Base-by-base conservation (phyloP, 306 rosid genomes). In the Gleditsia sinensis region DNA sequence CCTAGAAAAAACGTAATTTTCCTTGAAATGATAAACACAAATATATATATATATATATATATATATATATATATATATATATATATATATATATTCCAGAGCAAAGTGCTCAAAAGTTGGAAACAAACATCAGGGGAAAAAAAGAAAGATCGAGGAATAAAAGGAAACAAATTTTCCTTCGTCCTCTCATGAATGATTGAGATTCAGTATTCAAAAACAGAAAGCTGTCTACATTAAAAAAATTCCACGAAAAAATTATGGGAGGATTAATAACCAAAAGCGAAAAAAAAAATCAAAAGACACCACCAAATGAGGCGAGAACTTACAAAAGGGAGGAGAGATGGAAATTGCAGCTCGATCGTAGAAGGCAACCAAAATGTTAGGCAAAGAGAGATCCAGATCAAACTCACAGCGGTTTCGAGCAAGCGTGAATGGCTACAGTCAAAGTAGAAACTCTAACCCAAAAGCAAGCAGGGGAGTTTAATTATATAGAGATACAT, bases 401-500 rank as follows among this genome's bases (percentile, higher is more conserved):
- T n/a, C n/a, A n/a, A n/a, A n/a, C n/a, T n/a, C n/a, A n/a, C n/a
- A n/a, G n/a, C n/a, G n/a, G n/a, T n/a, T n/a, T n/a, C n/a, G 79
- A 58, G 4, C 42, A 81, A 82, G 89, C 81, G 86, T 83, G 91
- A 76, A 34, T 65, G 37, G 25, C 81, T 14, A 80, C 80, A 86
- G 90, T 89, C 83, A 83, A 86, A 82, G 81, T 60, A 78, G 76
- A 82, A 78, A 77, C 89, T 78, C 56, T 39, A 71, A 54, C 66
- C 45, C 75, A 73, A 76, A 65, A 62, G 85, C 43, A 43, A 39
- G 88, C 74, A 74, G 80, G 80, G 78, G 75, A 59, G 80, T 57
- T 75, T 70, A 84, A 78, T 86, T 90, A 91, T 85, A 90, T 87
- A 91, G 96, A 83, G 25, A 9, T 1, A 70, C 28, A 65, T 74